Percentiles rank a stretch among this genome's conserved stretches.
These are phyloP conservation scores for Dictyostelium intermedium DNA, from an alignment of 78 protist genomes.

Conservation along the genomic window DNA sequence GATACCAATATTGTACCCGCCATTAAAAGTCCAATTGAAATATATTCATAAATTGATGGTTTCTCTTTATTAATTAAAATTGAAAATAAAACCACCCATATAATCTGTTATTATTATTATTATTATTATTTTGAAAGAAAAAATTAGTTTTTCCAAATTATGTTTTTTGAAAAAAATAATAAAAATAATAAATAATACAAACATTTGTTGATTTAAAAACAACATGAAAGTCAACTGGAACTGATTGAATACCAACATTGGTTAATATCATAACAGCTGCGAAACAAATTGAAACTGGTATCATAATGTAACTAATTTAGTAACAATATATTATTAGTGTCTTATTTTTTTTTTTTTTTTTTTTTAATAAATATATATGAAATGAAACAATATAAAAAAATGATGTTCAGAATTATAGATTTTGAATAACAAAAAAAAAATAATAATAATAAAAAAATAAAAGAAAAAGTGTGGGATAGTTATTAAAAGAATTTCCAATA, in stretches of 20 bases:
- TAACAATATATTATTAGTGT: neutral
- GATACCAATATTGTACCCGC: conserved; percentile 36
- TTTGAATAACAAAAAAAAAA: neutral
- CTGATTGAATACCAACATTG: conserved; percentile 30
- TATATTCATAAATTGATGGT: conserved; percentile 25
- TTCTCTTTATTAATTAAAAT: conserved; percentile 53
- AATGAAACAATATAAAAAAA: neutral
- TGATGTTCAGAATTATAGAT: neutral
- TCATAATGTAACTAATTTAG: conserved; percentile 29
- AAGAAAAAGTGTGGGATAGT: neutral
- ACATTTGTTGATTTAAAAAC: conserved; percentile 74
- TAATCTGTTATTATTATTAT: conserved; percentile 4
- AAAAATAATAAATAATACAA: neutral
- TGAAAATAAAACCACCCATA: conserved; percentile 65
- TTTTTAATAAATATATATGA: neutral
- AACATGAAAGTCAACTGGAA: conserved; percentile 61
- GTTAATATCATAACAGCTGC: conserved; percentile 53
- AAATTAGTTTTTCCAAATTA: too few relatives aligned
- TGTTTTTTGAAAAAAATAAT: neutral
- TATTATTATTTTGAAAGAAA: too few relatives aligned
- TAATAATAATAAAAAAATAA: neutral
- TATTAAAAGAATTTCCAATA: neutral
- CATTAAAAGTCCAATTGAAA: conserved; percentile 29
- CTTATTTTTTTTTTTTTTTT: too few relatives aligned
- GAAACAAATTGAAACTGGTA: conserved; percentile 70